Percentiles rank a stretch among this genome's conserved stretches.
Evolutionary conservation across 176 grass and related monocot species (phyloP).

Genomic region (Musa schizocarpa): DNA sequence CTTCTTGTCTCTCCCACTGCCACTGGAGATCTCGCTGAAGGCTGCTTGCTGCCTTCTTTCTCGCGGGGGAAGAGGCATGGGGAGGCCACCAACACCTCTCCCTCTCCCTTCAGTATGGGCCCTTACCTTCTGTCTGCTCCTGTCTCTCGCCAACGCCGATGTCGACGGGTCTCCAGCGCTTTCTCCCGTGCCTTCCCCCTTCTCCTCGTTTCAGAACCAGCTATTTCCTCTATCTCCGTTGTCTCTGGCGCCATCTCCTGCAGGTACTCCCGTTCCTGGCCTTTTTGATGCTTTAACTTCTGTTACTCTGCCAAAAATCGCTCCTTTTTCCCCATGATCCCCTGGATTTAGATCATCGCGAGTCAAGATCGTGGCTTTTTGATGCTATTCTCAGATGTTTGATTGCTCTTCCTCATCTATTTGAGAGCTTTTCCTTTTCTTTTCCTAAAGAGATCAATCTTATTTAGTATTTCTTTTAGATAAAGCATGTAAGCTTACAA

Average conservation of each 20-base stretch:
- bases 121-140: neutral
- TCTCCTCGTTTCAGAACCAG: neutral
- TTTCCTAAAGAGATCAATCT: too few species aligned
- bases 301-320: neutral
- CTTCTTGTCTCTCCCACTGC: neutral
- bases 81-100: neutral
- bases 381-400: neutral
- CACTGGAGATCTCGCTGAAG: neutral
- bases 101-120: neutral
- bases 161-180: neutral
- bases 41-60: neutral
- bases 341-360: neutral
- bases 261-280: conserved; percentile 20
- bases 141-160: neutral
- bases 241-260: conserved; percentile 25
- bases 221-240: neutral
- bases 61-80: neutral
- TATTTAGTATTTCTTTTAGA: neutral
- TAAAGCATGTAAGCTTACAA: neutral
- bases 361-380: neutral
- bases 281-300: neutral
- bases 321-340: neutral
- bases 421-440: neutral
- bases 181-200: neutral
- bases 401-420: neutral